These are phyloP conservation scores for Laetiporus sulphureus DNA, from an alignment of 1,284 basidiomycete species.

Conservation along the genomic window DNA sequence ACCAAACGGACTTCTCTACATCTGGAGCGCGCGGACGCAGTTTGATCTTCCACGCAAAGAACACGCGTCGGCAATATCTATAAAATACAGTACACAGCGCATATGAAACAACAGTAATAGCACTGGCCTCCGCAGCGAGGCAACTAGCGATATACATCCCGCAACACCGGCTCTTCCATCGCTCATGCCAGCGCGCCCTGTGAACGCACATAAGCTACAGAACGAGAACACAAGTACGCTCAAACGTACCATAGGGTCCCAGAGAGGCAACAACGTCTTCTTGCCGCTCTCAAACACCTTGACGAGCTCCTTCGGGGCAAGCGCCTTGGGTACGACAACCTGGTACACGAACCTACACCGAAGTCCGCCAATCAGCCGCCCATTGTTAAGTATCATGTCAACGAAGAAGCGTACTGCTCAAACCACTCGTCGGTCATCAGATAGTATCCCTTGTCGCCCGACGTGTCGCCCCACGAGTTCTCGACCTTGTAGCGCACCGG, in stretches of 20 bases:
- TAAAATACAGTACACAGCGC: too few species aligned
- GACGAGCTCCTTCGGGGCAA: constrained; percentile 76
- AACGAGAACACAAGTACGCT: background rate
- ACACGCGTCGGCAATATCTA: too few species aligned
- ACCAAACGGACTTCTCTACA: too few species aligned
- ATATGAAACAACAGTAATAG: too few species aligned
- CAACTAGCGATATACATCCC: too few species aligned
- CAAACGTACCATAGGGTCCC: constrained; percentile 82
- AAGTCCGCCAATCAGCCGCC: constrained; percentile 6
- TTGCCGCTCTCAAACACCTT: constrained; percentile 72
- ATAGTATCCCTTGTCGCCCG: constrained; percentile 85
- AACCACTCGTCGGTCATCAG: constrained; percentile 94
- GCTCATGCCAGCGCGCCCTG: too few species aligned
- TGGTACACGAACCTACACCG: constrained; percentile 74
- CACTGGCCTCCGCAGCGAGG: too few species aligned
- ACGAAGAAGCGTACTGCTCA: constrained; percentile 53
- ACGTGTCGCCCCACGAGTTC: constrained; percentile 87
- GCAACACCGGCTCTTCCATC: too few species aligned
- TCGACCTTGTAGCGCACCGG: constrained; percentile 90
- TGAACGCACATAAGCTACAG: too few species aligned
- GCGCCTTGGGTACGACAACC: constrained; percentile 75
- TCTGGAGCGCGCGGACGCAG: too few species aligned
- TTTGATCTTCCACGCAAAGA: too few species aligned
- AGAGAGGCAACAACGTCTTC: constrained; percentile 64
- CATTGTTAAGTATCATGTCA: background rate